A percentile compares a stretch with the other conserved stretches of the same genome.
Evolutionary conservation across 192 early-diverging fungal species (phyloP).

Genomic region (Linnemannia exigua): DNA sequence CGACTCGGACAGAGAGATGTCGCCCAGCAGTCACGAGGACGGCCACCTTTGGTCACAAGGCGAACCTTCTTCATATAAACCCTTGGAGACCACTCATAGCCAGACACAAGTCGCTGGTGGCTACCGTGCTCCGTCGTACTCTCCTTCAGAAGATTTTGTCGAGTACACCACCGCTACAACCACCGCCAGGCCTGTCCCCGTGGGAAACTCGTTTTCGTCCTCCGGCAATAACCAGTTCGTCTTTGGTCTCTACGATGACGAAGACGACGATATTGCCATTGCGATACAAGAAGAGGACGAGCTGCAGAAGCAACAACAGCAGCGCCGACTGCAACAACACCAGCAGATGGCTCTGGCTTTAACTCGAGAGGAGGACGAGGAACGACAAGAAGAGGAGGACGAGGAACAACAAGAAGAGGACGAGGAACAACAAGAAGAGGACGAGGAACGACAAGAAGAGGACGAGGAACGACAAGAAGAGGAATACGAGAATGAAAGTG

Average conservation of each 20-base stretch:
- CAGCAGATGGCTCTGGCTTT: background rate
- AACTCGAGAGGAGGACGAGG: background rate
- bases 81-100: background rate
- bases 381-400: background rate
- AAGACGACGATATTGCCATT: background rate
- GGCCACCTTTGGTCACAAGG: background rate
- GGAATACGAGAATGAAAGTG: background rate
- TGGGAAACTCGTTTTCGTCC: background rate
- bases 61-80: background rate
- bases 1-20: background rate
- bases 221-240: background rate
- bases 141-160: background rate
- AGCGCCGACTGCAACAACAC: background rate
- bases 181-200: background rate
- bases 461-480: background rate
- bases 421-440: background rate
- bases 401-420: background rate
- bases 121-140: background rate
- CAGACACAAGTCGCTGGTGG: background rate
- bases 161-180: background rate
- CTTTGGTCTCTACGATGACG: background rate
- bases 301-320: background rate
- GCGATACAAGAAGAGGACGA: background rate
- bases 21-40: constrained; percentile 19
- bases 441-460: constrained; percentile 1